Evolutionary conservation across 2,329 filamentous ascomycete species (phyloP).

Genomic region (Colletotrichum liaoningense): DNA sequence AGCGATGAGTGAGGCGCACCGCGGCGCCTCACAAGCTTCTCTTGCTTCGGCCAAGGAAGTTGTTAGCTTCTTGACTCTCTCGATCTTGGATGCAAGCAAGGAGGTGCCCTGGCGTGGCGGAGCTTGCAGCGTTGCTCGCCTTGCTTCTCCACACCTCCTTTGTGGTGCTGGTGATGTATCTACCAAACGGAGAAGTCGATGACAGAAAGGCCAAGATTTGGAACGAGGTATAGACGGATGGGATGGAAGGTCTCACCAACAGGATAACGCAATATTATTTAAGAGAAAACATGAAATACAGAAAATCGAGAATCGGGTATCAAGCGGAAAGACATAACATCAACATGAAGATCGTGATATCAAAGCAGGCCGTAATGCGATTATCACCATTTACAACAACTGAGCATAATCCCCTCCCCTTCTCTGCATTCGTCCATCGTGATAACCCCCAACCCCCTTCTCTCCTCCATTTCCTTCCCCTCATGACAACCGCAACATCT

Average conservation of each 20-base stretch:
- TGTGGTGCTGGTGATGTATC: not conserved
- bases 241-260: not conserved
- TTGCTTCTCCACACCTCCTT: not conserved
- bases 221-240: not conserved
- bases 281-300: not conserved
- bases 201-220: not conserved
- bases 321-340: too few relatives aligned
- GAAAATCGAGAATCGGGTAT: not conserved
- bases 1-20: constrained; percentile 44
- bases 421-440: not conserved
- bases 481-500: not conserved
- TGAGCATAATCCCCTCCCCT: not conserved
- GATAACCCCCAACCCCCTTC: not conserved
- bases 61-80: not conserved
- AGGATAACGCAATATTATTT: not conserved
- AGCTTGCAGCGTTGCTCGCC: not conserved
- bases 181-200: not conserved
- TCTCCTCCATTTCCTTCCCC: not conserved
- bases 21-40: too few relatives aligned
- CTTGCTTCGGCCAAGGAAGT: constrained; percentile 25
- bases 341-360: not conserved
- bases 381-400: not conserved
- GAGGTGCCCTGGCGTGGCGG: not conserved
- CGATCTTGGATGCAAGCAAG: too few relatives aligned
- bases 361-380: not conserved